Base-by-base conservation (phyloP, 805 yeast genomes). In the Candida vaughaniae region DNA sequence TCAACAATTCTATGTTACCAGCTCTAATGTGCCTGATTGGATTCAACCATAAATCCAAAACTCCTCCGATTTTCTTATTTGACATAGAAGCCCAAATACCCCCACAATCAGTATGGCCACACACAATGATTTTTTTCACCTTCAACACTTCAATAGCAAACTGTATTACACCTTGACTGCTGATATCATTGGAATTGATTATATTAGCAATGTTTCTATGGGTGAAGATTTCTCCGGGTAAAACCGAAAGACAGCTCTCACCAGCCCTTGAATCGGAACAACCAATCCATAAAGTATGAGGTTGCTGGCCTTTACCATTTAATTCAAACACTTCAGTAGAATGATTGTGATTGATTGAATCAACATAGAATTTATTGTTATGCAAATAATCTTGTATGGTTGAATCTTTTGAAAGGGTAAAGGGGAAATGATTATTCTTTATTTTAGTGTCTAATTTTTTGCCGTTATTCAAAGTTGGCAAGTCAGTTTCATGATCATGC, bases 51-150 rank as follows among this genome's bases (percentile, higher is more conserved):
- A 78, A 79, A 51, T 82, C 87, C 48, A 90, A 64, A 8, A 76
- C 77, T 19, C 83, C 80, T 22, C 89, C 89, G 22, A 81, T 68
- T 48, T 73, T 73, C 50, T 79, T 76, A 40, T 77, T 69, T 2
- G 81, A 71, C 32, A 90, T 63, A 6, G 89, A 79, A 16, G 95
- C 88, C 78, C 85, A 79, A 34, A 87, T 78, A 20, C 96, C 97
- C 33, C 96, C 96, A 71, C 98, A 90, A 60, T 87, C 95, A 22
- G 93, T 84, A 63, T 90, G 98, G 3, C 97, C 98, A 62, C 96
- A 86, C 5, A 90, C 84, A 38, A 90, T 73, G 35, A 90, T 79
- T 55, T 85, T 87, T 47, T 72, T 74, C 26, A 91, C 95, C 53
- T 85, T 83, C 42, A 90, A 70, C 10, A 82, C 87, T 47, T 86